Evolutionary conservation across 495 filamentous ascomycete genomes (phyloP), one percentile per base, ranked within the genome.

Genomic region (Pseudoneurospora amorphoporcata): DNA sequence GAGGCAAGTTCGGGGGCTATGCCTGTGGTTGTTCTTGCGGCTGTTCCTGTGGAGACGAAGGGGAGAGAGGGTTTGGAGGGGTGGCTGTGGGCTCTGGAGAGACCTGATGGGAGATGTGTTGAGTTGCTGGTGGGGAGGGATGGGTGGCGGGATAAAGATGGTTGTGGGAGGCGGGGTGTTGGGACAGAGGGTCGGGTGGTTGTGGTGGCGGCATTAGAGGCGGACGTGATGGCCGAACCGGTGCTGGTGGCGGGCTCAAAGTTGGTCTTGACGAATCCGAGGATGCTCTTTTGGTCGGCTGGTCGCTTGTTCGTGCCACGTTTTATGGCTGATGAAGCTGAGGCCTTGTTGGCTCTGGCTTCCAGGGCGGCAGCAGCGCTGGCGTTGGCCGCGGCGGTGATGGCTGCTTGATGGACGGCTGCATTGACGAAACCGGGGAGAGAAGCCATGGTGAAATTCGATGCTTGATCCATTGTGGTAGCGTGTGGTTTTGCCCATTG

Each of bases 391-490:
- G 80, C 80, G 32, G 53, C 53, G 0, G 78, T 69, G 47, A 83
- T 73, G n/a, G 70, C 79, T 4, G 79, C 82, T 68, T 84, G 81
- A 70, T 84, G 82, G 29, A 79, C 74, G 1, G 79, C 79, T 6
- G 82, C 84, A 7, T 80, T 86, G 42, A 81, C 80, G 39, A 86
- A 86, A 1, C 83, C 83, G 2, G 79, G 76, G 3, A 83, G 76
- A 3, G 78, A 43, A 5, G 83, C 79, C 16, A 83, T 77, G 8
- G 84, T 84, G 70, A 85, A 86, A 16, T 70, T 76, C 14, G 79
- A 73, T 2, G 81, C 78, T 39, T 79, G 77, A 32, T 86, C 82
- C 84, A 86, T 85, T 4, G 84, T 85, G 7, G 84, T 86, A 8
- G 76, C 72, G 68, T 83, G 82, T 9, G 73, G 75, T 19, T 71